These are phyloP conservation scores for Ulmus americana DNA, from an alignment of 331 rosid genomes.

Conservation along the genomic window DNA sequence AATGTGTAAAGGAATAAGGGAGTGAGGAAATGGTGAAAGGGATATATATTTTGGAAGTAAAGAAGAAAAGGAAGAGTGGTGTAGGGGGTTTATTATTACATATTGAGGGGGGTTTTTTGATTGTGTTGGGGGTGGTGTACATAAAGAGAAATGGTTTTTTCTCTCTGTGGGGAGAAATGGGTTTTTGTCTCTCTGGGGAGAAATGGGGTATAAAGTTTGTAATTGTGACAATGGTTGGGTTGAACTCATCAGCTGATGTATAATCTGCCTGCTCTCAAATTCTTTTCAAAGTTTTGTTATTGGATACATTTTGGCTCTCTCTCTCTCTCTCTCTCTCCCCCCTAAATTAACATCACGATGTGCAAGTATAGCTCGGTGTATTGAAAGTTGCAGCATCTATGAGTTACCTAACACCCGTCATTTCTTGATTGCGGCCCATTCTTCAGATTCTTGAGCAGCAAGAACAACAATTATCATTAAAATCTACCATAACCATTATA, in stretches of 20 bases:
- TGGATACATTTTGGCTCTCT: neutral
- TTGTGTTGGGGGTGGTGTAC: slow-evolving; percentile 51
- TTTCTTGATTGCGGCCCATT: no score
- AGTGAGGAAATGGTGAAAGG: slow-evolving; percentile 42
- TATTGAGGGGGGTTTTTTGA: slow-evolving; percentile 31
- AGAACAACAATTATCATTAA: no score
- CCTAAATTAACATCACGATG: no score
- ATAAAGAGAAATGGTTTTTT: slow-evolving; percentile 32
- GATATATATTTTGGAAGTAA: slow-evolving; percentile 31
- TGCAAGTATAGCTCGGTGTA: no score
- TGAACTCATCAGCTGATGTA: slow-evolving; percentile 42
- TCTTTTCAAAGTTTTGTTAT: slow-evolving; percentile 30
- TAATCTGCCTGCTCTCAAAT: slow-evolving; percentile 42
- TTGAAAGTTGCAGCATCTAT: no score
- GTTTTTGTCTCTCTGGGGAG: slow-evolving; percentile 20
- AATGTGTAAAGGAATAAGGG: slow-evolving; percentile 64
- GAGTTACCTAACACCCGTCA: no score
- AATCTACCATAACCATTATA: no score
- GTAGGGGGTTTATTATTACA: slow-evolving; percentile 43
- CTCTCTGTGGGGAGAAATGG: slow-evolving; percentile 24
- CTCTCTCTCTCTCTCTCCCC: neutral
- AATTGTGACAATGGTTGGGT: slow-evolving; percentile 37
- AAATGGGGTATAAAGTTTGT: slow-evolving; percentile 38
- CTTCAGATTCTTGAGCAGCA: no score
- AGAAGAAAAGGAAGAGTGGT: slow-evolving; percentile 30